phyloP scores from a whole-genome alignment of 2,329 filamentous ascomycete species.

The Talaromyces marneffei region DNA sequence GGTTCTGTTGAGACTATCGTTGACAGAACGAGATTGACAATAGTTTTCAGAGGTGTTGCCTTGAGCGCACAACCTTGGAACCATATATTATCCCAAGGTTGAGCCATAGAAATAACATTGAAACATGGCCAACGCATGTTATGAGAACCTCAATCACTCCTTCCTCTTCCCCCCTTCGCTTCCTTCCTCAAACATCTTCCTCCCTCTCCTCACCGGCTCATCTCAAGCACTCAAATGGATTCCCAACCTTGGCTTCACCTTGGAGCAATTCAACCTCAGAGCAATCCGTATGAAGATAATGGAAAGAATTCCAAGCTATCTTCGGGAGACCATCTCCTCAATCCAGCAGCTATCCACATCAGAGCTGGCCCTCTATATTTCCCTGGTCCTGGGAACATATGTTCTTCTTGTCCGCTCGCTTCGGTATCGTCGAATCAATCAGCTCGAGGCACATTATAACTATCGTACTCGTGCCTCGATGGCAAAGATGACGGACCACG shows the following conservation, averaged over 20 bases:
- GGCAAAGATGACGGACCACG: constrained; percentile 49
- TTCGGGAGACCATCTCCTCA: background rate
- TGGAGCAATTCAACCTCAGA: background rate
- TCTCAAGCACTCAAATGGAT: background rate
- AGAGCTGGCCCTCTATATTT: background rate
- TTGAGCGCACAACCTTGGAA: background rate
- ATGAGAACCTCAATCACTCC: background rate
- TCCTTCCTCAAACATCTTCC: constrained; percentile 9
- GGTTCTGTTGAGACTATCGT: too few relatives aligned
- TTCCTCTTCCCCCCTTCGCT: background rate
- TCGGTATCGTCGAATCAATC: constrained; percentile 31
- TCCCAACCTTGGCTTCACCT: background rate
- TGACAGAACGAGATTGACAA: background rate
- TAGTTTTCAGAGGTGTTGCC: background rate
- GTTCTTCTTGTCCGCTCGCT: constrained; percentile 22
- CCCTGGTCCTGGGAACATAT: background rate
- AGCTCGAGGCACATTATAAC: constrained; percentile 37
- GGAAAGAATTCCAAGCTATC: background rate
- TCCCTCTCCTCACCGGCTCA: constrained; percentile 2
- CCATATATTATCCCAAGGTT: too few relatives aligned
- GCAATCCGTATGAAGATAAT: background rate
- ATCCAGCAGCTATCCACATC: background rate
- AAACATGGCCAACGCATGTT: background rate
- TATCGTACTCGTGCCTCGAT: constrained; percentile 44
- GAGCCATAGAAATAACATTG: background rate